A percentile compares a stretch with the other conserved stretches of the same genome.
Conservation (phyloP, 345 rosid species). For the Pistacia integerrima region DNA sequence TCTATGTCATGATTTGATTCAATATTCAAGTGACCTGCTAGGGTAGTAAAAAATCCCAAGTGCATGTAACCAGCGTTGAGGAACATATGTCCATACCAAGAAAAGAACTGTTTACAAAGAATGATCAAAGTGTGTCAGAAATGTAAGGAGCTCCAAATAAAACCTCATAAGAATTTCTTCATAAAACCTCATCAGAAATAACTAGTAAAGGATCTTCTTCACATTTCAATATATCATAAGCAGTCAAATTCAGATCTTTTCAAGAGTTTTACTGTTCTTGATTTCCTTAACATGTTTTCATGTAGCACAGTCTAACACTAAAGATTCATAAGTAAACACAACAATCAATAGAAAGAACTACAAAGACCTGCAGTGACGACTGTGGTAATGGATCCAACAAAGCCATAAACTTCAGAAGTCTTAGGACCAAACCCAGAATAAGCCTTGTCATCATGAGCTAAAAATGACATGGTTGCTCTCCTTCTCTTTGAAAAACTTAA, state of each 20-base stretch:
- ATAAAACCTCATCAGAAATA: too few species aligned
- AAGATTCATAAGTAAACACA: too few species aligned
- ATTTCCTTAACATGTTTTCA: too few species aligned
- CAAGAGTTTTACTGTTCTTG: too few species aligned
- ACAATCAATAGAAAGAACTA: neutral
- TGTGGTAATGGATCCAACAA: constrained; percentile 81
- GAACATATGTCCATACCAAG: constrained; percentile 88
- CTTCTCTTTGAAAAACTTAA: constrained; percentile 59
- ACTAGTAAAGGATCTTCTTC: neutral
- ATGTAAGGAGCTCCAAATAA: too few species aligned
- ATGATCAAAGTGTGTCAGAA: too few species aligned
- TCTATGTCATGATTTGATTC: neutral
- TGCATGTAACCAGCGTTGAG: constrained; percentile 65
- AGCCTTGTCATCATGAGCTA: constrained; percentile 44
- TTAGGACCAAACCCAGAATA: constrained; percentile 76
- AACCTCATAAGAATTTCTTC: too few species aligned
- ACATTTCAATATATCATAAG: too few species aligned
- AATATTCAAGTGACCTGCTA: constrained; percentile 40
- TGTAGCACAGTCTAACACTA: too few species aligned
- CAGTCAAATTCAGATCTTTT: too few species aligned
- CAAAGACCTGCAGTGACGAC: constrained; percentile 63
- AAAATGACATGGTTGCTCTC: constrained; percentile 41
- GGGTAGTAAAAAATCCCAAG: constrained; percentile 78
- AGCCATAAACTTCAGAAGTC: constrained; percentile 85
- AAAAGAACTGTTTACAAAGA: constrained; percentile 43